A percentile compares a stretch with the other conserved stretches of the same genome.
Evolutionary conservation across 176 grass and related monocot genomes (phyloP).

Genomic region (Aegilops tauschii): DNA sequence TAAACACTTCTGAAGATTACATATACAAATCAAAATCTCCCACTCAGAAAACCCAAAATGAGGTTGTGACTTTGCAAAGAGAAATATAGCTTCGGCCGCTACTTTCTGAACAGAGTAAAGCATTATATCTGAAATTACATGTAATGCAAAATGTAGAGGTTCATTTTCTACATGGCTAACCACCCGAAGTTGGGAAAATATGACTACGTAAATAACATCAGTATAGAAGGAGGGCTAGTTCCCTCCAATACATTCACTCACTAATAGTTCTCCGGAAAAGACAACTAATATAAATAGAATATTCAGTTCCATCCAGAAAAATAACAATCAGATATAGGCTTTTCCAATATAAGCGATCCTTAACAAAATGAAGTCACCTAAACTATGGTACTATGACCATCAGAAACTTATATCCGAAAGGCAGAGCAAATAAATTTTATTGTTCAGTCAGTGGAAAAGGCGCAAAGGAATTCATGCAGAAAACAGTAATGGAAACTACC

Average conservation of each 20-base stretch:
- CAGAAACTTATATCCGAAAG: background rate
- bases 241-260: background rate
- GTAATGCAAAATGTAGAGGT: background rate
- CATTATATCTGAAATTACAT: constrained; percentile 9
- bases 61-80: background rate
- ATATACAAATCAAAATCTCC: background rate
- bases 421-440: background rate
- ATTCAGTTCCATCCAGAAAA: constrained; percentile 1
- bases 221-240: background rate
- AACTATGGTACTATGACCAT: constrained; percentile 8
- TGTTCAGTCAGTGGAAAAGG: background rate
- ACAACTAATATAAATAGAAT: background rate
- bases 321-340: constrained; percentile 5
- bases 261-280: constrained; percentile 3
- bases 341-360: background rate
- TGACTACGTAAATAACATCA: background rate
- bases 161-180: constrained; percentile 1
- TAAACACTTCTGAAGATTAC: background rate
- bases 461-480: background rate
- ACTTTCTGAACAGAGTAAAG: constrained; percentile 6
- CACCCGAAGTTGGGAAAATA: background rate
- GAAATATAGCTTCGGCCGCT: background rate
- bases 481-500: constrained; percentile 34
- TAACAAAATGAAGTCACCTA: background rate
- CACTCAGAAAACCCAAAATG: background rate